These are phyloP conservation scores for Stachybotrys elegans DNA, from an alignment of 2,329 filamentous ascomycete genomes.

Conservation along the genomic window DNA sequence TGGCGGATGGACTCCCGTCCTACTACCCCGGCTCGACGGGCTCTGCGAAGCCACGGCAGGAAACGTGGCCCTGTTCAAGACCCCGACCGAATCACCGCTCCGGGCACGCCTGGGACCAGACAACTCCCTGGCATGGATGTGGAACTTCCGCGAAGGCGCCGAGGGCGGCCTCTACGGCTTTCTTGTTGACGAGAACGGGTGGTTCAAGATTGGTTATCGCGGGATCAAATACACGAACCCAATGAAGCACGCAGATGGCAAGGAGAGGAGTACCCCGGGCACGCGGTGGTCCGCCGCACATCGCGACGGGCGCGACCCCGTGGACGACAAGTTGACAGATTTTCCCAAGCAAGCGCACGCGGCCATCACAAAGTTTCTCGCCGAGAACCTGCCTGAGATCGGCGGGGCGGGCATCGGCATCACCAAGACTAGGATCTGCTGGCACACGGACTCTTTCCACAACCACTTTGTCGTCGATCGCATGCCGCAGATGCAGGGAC, in stretches of 20 bases:
- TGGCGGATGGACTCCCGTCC: conserved; percentile 37
- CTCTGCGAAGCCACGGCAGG: conserved; percentile 45
- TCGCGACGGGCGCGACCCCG: not conserved
- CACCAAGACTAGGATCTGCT: conserved; percentile 25
- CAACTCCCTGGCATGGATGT: conserved; percentile 39
- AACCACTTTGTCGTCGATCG: conserved; percentile 27
- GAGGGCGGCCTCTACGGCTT: conserved; percentile 43
- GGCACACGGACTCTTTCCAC: conserved; percentile 28
- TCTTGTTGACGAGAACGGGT: conserved; percentile 33
- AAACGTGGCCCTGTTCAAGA: conserved; percentile 35
- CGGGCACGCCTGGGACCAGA: conserved; percentile 34
- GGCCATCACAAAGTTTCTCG: conserved; percentile 26
- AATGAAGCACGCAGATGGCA: conserved; percentile 25
- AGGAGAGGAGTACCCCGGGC: conserved; percentile 31
- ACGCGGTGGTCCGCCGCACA: conserved; percentile 27
- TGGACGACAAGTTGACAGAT: conserved; percentile 12
- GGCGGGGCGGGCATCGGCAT: conserved; percentile 25
- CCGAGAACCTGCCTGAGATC: conserved; percentile 38
- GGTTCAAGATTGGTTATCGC: conserved; percentile 46
- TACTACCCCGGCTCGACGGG: conserved; percentile 33
- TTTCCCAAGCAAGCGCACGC: conserved; percentile 22
- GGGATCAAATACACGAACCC: conserved; percentile 47
- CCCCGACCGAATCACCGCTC: conserved; percentile 31
- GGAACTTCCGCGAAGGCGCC: conserved; percentile 13
- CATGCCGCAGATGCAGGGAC: conserved; percentile 47